Evolutionary conservation across 352 stramenopile species (phyloP).

Genomic region (Globisporangium alternatum): DNA sequence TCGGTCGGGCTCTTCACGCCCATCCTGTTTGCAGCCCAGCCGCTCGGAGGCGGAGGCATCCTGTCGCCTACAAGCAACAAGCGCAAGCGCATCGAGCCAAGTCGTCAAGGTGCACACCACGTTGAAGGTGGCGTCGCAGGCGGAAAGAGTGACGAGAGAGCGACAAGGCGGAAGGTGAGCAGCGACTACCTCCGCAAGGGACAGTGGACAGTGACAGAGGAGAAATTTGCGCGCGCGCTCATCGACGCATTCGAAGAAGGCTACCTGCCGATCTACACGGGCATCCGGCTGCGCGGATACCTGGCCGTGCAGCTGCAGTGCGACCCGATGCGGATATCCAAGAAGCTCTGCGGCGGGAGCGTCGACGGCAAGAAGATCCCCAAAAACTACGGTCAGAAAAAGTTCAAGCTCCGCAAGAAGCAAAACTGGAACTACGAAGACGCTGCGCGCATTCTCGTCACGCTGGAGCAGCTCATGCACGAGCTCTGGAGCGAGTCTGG

Average conservation of each 20-base stretch:
- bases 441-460: conserved; percentile 32
- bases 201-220: conserved; percentile 70
- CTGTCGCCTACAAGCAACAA: conserved; percentile 15
- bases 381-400: conserved; percentile 81
- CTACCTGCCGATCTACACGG: conserved; percentile 70
- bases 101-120: not conserved
- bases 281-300: conserved; percentile 69
- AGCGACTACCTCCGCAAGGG: conserved; percentile 71
- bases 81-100: conserved; percentile 14
- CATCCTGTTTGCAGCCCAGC: conserved; percentile 4
- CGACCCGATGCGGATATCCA: conserved; percentile 79
- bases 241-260: conserved; percentile 76
- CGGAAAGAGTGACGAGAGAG: conserved; percentile 2
- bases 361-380: conserved; percentile 69
- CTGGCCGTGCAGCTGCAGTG: conserved; percentile 75
- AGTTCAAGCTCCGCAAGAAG: conserved; percentile 72
- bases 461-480: conserved; percentile 46
- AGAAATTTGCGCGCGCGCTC: conserved; percentile 48
- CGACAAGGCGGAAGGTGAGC: conserved; percentile 45
- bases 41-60: not conserved
- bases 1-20: conserved; percentile 11
- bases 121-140: not conserved
- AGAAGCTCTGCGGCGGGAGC: conserved; percentile 70
- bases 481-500: conserved; percentile 60
- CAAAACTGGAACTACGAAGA: conserved; percentile 47